Base-by-base conservation (phyloP, 2,329 filamentous ascomycete genomes). In the Claviceps fusiformis region DNA sequence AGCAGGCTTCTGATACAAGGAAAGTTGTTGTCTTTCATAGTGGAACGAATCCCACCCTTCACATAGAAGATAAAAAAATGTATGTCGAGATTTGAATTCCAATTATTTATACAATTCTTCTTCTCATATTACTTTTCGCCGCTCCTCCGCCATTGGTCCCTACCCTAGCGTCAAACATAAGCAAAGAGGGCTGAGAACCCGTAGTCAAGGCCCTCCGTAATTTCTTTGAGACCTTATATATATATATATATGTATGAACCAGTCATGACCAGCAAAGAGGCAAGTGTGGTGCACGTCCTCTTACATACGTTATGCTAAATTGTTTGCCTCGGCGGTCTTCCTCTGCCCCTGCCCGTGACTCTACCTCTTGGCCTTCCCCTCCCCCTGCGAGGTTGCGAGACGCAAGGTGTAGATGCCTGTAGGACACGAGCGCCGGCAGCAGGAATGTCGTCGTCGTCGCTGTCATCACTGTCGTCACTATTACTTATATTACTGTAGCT, bases 401-500 rank as follows among this genome's bases (percentile, higher is more conserved):
- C 15, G 10, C 24, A n/a, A 33, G 31, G 39, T n/a, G 35, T 13
- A 45, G 13, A 31, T 45, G 19, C 3, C 27, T 29, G 43, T 9
- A n/a, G 6, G 19, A 19, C 49, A 35, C 15, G 24, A 44, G 27
- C 33, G 13, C 57, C 27, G 17, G 52, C 54, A 3, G 60, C 61
- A 6, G 61, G 61, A 48, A 63, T 63, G 17, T 62, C 62, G 7
- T 52, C 31, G 35, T 57, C 54, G 31, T 57, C 57, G 17, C 60
- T 58, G 44, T 56, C 56, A 19, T 58, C 57, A 15, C 61, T 57
- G 31, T 58, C 56, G 17, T 58, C 59, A 31, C 59, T 60, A 9
- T 19, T 15, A 50, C 27, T 43, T 15, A 24, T 15, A 5, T 39
- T 33, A 4, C 29, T 31, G 13, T 39, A 37, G 47, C 47, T 53